Evolutionary conservation across 768 basidiomycete species (phyloP).

Genomic region (Paxillus involutus): DNA sequence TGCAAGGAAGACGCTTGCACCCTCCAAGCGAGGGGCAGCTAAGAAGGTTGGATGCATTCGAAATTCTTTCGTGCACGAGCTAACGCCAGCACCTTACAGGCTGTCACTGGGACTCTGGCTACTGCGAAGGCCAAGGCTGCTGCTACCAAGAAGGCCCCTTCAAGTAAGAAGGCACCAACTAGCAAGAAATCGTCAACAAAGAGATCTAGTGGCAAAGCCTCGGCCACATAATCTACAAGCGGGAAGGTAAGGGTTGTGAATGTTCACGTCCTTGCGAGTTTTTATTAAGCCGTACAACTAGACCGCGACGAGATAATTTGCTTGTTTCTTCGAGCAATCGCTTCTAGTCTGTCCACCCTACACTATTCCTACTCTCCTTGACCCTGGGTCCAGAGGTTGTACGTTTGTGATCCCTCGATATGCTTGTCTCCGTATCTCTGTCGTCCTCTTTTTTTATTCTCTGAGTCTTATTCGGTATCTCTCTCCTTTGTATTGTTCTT

Average conservation of each 20-base stretch:
- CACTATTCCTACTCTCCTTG: slow-evolving; percentile 8
- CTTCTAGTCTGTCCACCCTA: not conserved
- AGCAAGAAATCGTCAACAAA: slow-evolving; percentile 25
- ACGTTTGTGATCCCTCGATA: slow-evolving; percentile 29
- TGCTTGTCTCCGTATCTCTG: slow-evolving; percentile 18
- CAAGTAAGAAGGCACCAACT: slow-evolving; percentile 26
- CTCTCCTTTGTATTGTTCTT: slow-evolving; percentile 26
- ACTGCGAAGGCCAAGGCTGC: slow-evolving; percentile 33
- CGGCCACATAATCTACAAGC: slow-evolving; percentile 7
- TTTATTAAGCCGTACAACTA: not conserved
- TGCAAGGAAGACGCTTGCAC: slow-evolving; percentile 39
- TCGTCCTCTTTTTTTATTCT: slow-evolving; percentile 13
- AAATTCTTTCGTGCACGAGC: not conserved
- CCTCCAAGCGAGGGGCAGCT: slow-evolving; percentile 50
- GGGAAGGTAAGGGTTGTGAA: slow-evolving; percentile 3
- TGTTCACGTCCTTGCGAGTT: no score
- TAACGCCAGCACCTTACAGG: slow-evolving; percentile 33
- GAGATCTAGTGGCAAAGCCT: slow-evolving; percentile 16
- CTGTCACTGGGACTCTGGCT: slow-evolving; percentile 49
- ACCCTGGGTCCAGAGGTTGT: slow-evolving; percentile 21
- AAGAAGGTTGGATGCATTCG: slow-evolving; percentile 54
- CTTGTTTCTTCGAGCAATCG: not conserved
- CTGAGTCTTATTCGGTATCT: slow-evolving; percentile 28
- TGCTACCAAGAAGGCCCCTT: slow-evolving; percentile 33
- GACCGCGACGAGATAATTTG: not conserved